phyloP scores from a whole-genome alignment of 768 basidiomycete genomes.

The Cytidiella melzeri region DNA sequence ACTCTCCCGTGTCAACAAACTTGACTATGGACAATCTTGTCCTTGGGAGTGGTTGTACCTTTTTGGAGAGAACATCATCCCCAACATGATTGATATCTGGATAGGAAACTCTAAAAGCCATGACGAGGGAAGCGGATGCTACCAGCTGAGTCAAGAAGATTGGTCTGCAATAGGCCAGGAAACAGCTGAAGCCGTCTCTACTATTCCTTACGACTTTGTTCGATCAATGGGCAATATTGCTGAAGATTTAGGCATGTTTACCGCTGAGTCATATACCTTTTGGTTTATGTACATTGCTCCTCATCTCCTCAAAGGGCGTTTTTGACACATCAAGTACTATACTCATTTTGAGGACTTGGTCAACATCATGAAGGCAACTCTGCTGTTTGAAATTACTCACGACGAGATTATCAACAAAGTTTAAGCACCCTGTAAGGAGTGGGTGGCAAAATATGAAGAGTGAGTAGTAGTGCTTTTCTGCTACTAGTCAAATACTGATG shows the following conservation, averaged over 20 bases:
- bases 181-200: not conserved
- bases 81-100: not conserved
- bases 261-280: constrained; percentile 1
- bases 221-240: not conserved
- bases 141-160: not conserved
- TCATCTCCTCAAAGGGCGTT: not conserved
- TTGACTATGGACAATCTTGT: not conserved
- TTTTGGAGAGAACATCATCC: constrained; percentile 1
- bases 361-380: not conserved
- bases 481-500: no score
- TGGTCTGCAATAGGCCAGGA: not conserved
- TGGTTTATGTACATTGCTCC: constrained; percentile 5
- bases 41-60: constrained; percentile 3
- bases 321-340: not conserved
- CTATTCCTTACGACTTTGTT: not conserved
- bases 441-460: constrained; percentile 1
- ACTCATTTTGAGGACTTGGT: not conserved
- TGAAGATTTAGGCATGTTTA: not conserved
- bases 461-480: no score
- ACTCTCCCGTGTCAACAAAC: not conserved
- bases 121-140: not conserved
- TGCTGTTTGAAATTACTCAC: not conserved
- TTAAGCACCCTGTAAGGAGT: no score
- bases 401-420: not conserved
- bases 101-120: not conserved